phyloP scores from a whole-genome alignment of 2,329 filamentous ascomycete species.

The Penicillium paneum region DNA sequence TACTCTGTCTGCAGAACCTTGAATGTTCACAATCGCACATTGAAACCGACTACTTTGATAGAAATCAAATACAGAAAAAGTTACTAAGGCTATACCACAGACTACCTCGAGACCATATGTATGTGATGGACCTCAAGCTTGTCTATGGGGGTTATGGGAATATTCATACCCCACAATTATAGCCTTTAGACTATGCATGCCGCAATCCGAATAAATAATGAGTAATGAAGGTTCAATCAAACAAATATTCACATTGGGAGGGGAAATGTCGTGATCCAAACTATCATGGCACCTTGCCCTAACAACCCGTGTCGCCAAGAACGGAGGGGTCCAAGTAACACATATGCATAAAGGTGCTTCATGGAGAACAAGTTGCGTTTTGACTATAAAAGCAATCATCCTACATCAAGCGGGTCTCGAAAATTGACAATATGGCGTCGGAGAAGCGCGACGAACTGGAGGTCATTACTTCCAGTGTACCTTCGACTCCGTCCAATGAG shows the following conservation, averaged over 20 bases:
- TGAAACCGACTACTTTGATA: too few relatives aligned
- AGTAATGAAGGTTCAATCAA: background rate
- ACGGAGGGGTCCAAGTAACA: background rate
- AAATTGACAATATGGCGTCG: background rate
- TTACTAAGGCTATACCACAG: too few relatives aligned
- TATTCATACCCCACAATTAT: background rate
- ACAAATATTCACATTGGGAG: background rate
- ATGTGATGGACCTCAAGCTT: background rate
- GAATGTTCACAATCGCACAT: too few relatives aligned
- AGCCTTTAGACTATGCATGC: background rate
- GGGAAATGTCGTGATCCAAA: slow-evolving; percentile 22
- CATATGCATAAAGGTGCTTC: too few relatives aligned
- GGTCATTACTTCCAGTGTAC: slow-evolving; percentile 2
- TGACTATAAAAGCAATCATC: background rate
- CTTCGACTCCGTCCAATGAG: slow-evolving; percentile 5
- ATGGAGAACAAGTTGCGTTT: background rate
- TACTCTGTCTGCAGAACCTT: too few relatives aligned
- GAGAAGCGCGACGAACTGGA: slow-evolving; percentile 3
- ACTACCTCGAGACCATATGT: background rate
- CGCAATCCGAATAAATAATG: background rate
- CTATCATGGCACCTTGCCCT: slow-evolving; percentile 23
- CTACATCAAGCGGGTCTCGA: background rate
- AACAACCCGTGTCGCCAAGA: slow-evolving; percentile 1
- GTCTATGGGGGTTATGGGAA: background rate
- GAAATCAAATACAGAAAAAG: too few relatives aligned